Base-by-base conservation (phyloP, 176 grass and related monocot genomes). In the Triticum turgidum region DNA sequence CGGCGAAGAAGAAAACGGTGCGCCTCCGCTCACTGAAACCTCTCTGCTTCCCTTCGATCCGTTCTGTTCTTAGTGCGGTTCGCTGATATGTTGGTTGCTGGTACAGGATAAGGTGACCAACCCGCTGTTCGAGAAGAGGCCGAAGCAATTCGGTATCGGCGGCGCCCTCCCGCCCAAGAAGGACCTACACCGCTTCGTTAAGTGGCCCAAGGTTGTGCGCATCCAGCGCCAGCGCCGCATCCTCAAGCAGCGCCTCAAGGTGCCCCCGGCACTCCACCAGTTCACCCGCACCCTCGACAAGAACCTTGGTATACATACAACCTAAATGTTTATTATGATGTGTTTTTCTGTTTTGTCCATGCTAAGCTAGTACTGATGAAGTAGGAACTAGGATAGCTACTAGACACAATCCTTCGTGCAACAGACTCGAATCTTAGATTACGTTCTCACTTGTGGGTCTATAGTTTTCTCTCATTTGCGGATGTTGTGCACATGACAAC, bases 281-380 rank as follows among this genome's bases (percentile, higher is more conserved):
- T 97, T 97, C 91, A 97, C 95, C 0, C 88, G 92, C n/a, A 97
- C 95, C 18, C 85, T 97, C 5, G 95, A 97, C 86, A 97, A 95
- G 67, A 97, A 97, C 84, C 89, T 97, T 5, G 95, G 95, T 97
- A 92, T 65, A n/a, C 68, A 9, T 47, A 8, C 51, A 54, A 54
- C 47, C 13, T 2, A 34, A 58, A 29, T 32, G 10, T 30, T 15
- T 63, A 44, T 15, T 63, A 44, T 63, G 54, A 32, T 44, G 12
- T 5, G 22, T 33, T 76, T 34, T 47, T n/a, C 11, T 47, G 13
- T n/a, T 64, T 44, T 71, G 6, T 76, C 41, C 24, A 76, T 29
- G 3, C 38, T 47, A 33, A 33, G 1, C 11, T 32, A 30, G 10
- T 33, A 3, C 20, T 18, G 24, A 39, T 62, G 56, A 1, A 30